phyloP scores from a whole-genome alignment of 1,284 basidiomycete species.

The Pyrrhoderma lamaoense region DNA sequence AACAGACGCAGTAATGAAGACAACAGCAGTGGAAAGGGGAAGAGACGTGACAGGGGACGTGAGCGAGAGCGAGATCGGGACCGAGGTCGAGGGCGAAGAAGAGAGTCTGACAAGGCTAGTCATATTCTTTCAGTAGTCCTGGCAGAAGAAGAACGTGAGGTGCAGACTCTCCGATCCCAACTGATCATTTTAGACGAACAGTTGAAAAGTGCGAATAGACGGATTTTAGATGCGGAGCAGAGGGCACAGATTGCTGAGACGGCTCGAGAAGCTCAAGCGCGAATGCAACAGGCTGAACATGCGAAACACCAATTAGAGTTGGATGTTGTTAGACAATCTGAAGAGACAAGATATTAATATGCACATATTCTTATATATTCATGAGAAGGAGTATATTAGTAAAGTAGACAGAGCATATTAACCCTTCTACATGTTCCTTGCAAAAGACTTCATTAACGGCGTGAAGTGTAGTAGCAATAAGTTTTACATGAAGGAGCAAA shows the following conservation, averaged over 20 bases:
- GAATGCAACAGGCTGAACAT: slow-evolving; percentile 38
- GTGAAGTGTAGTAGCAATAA: too few species aligned
- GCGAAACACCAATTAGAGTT: slow-evolving; percentile 40
- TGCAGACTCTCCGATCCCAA: slow-evolving; percentile 46
- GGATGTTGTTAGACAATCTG: slow-evolving; percentile 37
- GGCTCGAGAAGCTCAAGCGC: slow-evolving; percentile 36
- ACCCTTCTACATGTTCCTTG: too few species aligned
- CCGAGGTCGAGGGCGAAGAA: background rate
- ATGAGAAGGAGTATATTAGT: too few species aligned
- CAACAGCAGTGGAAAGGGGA: too few species aligned
- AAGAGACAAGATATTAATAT: slow-evolving; percentile 46
- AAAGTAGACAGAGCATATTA: too few species aligned
- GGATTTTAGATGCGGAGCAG: slow-evolving; percentile 42
- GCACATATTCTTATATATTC: too few species aligned
- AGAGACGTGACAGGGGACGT: too few species aligned
- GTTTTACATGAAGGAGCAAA: too few species aligned
- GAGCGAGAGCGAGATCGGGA: too few species aligned
- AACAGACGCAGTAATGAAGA: background rate
- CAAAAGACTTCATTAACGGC: too few species aligned
- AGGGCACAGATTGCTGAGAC: slow-evolving; percentile 49
- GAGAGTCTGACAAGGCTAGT: slow-evolving; percentile 18
- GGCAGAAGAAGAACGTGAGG: slow-evolving; percentile 57
- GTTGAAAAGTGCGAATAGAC: slow-evolving; percentile 49
- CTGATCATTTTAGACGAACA: slow-evolving; percentile 46
- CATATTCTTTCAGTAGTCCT: slow-evolving; percentile 38